Base-by-base conservation (phyloP, 805 yeast genomes). In the Ogataea methylovora region DNA sequence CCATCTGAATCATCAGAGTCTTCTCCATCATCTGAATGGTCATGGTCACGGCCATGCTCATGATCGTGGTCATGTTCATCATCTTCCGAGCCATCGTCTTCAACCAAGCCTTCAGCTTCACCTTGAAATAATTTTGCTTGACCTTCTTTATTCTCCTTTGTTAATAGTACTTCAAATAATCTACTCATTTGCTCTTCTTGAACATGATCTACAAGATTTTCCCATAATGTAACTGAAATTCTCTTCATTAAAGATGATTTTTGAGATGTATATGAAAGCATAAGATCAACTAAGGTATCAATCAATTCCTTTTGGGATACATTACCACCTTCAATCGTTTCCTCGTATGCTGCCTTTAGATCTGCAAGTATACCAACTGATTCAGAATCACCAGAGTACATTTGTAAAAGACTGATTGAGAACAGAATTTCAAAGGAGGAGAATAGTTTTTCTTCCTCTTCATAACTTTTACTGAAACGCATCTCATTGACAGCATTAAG, bases 141-240 rank as follows among this genome's bases (percentile, higher is more conserved):
- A 2, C 97, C 97, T 44, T 79, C 78, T 41, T 78, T 74, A 53
- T 83, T 84, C 55, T 88, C 97, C 49, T 73, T 77, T 0, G 94
- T 68, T 13, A 60, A 44, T 33, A 81, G 53, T 13, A 80, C 71
- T 37, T 79, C 81, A 33, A 65, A 63, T 31, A 82, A 47, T 17
- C 73, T 55, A 9, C 61, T 57, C 22, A 82, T 44, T 30, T 79
- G 75, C 8, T 56, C 52, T 9, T 42, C 46, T 2, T 63, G 64
- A 21, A 79, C 55, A 23, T 66, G 61, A 14, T 54, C 58, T n/a
- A 75, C 54, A 38, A 79, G 67, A 25, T 71, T 69, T 27, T 71
- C 75, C 65, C 65, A 60, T 6, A 58, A 50, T 4, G 68, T 59
- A 36, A 70, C 61, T 26, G 79, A 69, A 27, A 80, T 54, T 42